Base-by-base conservation (phyloP, 441 rosid genomes). In the Raphanus hybrid region DNA sequence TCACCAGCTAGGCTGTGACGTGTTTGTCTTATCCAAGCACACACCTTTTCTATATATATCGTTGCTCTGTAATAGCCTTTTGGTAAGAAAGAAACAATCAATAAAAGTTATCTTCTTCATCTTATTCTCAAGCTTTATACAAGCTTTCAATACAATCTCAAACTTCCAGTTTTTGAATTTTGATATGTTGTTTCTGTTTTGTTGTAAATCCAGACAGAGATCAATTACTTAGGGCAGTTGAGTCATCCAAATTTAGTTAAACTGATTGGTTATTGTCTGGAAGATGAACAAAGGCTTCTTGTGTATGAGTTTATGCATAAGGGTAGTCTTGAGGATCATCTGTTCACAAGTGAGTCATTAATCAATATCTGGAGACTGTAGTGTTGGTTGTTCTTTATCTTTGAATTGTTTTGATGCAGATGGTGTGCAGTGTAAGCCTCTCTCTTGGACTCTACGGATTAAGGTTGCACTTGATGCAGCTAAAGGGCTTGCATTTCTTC, bases 401-500 rank as follows among this genome's bases (percentile, higher is more conserved):
- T 71, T 55, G 2, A 6, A 55, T 2, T 71, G 39, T 70, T 76
- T 29, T 29, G 74, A 63, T 73, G 26, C 87, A 91, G 98, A 89
- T 67, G 86, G 75, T 82, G 78, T 90, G 52, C 76, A 85, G 62
- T 79, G 86, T 81, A 91, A 87, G 76, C 93, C 97, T 2, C 91
- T 91, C 57, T 85, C 98, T 3, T 95, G 99, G 99, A 86, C 69
- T 20, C 84, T 29, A 59, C 82, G 98, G 16, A 48, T 91, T 75
- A 90, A 90, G 80, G 87, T 92, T 75, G 97, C 94, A 8, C 87
- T 89, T 64, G 99, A 87, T 75, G 98, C 99, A 52, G 99, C 98
- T 15, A 90, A 85, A 77, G 99, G 98, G 8, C 85, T 95, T 20
- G 98, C 91, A 0, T 95, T 88, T 86, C 97, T 95, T 73, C 99